Base-by-base conservation (phyloP, 768 basidiomycete species). In the Plicaturopsis crispa region DNA sequence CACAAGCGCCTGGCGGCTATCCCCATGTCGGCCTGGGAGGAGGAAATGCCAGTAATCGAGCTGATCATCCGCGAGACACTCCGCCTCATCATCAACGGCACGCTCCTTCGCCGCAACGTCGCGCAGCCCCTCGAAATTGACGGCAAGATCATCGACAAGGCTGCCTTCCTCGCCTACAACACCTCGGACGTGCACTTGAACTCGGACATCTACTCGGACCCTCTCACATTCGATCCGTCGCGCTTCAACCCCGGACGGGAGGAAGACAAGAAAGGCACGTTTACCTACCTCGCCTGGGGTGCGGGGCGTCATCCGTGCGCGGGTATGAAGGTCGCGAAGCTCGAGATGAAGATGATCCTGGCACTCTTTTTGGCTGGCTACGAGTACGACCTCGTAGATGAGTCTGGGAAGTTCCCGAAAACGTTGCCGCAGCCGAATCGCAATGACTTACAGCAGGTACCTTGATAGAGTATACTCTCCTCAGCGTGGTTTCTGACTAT, bases 261-360 rank as follows among this genome's bases (percentile, higher is more conserved):
- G 18, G 65, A 68, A 26, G 64, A 64, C 36, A 61, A 52, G 47
- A 60, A 59, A 21, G 58, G 41, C 3, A 24, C 50, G 0, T 57
- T 57, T 36, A 51, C 50, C 6, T 69, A 51, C 44, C 26, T 67
- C 4, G 67, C 57, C 4, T 69, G 65, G 65, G 68, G 67, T 31
- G 61, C 52, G 19, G 66, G 66, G 63, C 60, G 63, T 5, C 65
- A 66, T 43, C 61, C 62, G 2, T 67, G 66, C 35, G 41, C 51
- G 14, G 66, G 66, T 4, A 63, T 64, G 56, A 56, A 54, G 40
- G 40, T 63, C 6, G 65, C 65, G 6, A 67, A 65, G 40, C 45
- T 67, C 5, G 62, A 66, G 37, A 56, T 67, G 21, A 67, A 67
- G 36, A 31, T 62, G 4, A 54, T 64, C 20, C 37, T 63, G 11